Evolutionary conservation across 176 grass and related monocot species (phyloP), one percentile per base, ranked within the genome.

Genomic region (Musa schizocarpa): DNA sequence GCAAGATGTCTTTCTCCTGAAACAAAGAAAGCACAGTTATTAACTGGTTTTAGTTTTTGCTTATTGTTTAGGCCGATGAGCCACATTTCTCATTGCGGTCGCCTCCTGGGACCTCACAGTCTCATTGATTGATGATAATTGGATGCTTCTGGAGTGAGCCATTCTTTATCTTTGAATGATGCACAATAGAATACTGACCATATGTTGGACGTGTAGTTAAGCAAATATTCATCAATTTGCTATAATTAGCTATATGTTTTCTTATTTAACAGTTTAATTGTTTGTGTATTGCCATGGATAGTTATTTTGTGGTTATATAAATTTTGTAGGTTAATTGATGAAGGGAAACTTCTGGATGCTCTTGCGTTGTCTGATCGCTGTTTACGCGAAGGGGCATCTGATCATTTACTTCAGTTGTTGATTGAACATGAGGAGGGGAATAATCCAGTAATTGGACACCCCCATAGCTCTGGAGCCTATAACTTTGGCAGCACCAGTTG

Each of bases 301-400:
- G 79, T 79, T 48, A 55, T 76, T 75, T 63, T 77, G 50, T 9
- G 73, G 73, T 76, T 74, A 64, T 81, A 53, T 84, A 23, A 48
- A 89, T 49, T 81, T n/a, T 83, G 81, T 65, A 96, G 93, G 83
- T 74, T 98, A 87, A 91, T 98, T 79, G 79, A 81, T 90, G 94
- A 98, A 87, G 88, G 90, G 65, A 98, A 98, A 87, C 76, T 98
- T 80, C 85, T 84, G 82, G 90, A 98, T 85, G 94, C 94, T 83
- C 88, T 98, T 86, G 94, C 90, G 68, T 74, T 98, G 72, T 98
- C 90, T 26, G 94, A 93, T 77, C 90, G 88, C 25, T 98, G 90
- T 86, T 88, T 98, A 65, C 87, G 88, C 74, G 83, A 91, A 72
- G 94, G 94, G 74, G 94, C 88, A 25, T 93, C 88, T 83, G 94